These are phyloP conservation scores for Pouteria glomerata DNA, from an alignment of 148 eudicot genomes.

Conservation along the genomic window DNA sequence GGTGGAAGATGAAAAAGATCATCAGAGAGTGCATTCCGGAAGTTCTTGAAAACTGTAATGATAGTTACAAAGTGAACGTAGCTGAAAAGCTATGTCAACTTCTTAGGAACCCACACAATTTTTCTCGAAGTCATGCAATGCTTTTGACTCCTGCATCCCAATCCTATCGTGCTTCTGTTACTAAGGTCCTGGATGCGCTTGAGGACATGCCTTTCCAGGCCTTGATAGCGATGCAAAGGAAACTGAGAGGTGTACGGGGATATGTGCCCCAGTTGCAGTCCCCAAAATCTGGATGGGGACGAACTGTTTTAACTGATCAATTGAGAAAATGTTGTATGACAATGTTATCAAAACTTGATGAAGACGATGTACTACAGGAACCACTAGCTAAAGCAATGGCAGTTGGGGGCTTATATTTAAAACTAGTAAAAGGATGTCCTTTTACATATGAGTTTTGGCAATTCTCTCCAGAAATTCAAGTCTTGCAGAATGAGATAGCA, in stretches of 20 bases:
- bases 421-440: conserved; percentile 22
- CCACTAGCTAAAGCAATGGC: conserved; percentile 62
- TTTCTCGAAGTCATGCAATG: conserved; percentile 17
- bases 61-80: conserved; percentile 12
- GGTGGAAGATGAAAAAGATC: conserved; percentile 49
- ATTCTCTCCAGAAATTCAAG: conserved; percentile 39
- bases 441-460: conserved; percentile 24
- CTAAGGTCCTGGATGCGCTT: conserved; percentile 46
- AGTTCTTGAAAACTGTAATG: conserved; percentile 13
- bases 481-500: conserved; percentile 53
- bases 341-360: conserved; percentile 43
- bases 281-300: conserved; percentile 28
- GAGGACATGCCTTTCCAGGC: conserved; percentile 35
- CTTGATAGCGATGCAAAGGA: conserved; percentile 59
- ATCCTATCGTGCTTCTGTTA: conserved; percentile 38
- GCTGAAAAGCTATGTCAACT: conserved; percentile 28
- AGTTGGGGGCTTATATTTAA: conserved; percentile 46
- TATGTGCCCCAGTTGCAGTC: conserved; percentile 31
- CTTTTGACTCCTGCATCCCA: conserved; percentile 21
- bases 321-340: conserved; percentile 28
- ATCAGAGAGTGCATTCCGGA: conserved; percentile 39
- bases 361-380: conserved; percentile 39
- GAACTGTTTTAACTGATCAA: conserved; percentile 17
- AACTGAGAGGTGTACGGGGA: conserved; percentile 42
- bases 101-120: conserved; percentile 43